Conservation (phyloP, 345 rosid genomes). For the Pistacia vera region DNA sequence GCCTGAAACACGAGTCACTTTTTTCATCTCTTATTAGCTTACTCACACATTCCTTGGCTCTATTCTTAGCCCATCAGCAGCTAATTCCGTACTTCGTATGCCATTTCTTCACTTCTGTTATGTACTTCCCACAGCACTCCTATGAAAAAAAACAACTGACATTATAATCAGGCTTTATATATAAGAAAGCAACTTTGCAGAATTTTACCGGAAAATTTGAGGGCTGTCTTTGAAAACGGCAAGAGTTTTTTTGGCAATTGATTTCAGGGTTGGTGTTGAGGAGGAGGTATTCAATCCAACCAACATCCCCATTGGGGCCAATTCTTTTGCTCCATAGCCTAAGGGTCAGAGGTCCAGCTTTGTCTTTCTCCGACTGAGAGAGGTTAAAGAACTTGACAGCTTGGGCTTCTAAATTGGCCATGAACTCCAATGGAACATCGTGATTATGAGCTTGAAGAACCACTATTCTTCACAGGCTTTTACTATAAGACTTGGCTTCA, state of each 20-base stretch:
- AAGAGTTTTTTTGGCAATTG: conserved; percentile 14
- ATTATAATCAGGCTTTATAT: too few species aligned
- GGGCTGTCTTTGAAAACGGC: conserved; percentile 25
- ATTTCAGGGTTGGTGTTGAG: conserved; percentile 30
- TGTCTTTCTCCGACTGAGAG: conserved; percentile 39
- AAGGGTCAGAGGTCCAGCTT: conserved; percentile 39
- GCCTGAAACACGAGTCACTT: conserved; percentile 58
- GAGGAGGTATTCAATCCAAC: conserved; percentile 58
- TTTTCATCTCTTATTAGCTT: conserved; percentile 42
- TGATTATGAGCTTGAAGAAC: conserved; percentile 58
- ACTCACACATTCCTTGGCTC: conserved; percentile 44
- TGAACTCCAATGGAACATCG: conserved; percentile 41
- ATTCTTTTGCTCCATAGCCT: conserved; percentile 59
- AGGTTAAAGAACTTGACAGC: conserved; percentile 42
- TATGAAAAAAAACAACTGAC: not conserved
- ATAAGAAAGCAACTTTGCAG: not conserved
- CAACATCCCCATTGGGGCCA: conserved; percentile 56
- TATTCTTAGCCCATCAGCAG: conserved; percentile 56
- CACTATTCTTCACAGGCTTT: conserved; percentile 62
- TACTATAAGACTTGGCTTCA: conserved; percentile 51
- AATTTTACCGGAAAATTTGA: conserved; percentile 34
- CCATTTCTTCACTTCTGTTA: conserved; percentile 43
- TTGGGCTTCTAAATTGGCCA: conserved; percentile 36
- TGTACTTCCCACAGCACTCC: conserved; percentile 46
- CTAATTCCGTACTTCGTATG: conserved; percentile 46